Percentiles rank a stretch among this genome's conserved stretches.
These are phyloP conservation scores for Coniosporium apollinis DNA, from an alignment of 495 filamentous ascomycete species.

Conservation along the genomic window DNA sequence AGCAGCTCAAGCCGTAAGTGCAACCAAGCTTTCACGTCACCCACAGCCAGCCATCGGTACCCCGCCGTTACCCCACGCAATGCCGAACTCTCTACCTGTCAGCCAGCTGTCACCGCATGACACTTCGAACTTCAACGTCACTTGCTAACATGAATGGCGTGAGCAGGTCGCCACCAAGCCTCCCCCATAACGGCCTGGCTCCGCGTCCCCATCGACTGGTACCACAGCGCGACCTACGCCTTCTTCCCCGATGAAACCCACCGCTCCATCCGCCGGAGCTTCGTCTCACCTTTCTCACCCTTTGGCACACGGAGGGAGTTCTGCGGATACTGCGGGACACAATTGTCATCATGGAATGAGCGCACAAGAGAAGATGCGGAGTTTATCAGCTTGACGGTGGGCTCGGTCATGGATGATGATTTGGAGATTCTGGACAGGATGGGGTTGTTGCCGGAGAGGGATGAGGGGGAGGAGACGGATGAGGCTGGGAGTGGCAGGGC, in stretches of 20 bases:
- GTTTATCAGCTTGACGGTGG: constrained; percentile 58
- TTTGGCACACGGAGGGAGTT: constrained; percentile 51
- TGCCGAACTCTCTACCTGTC: background rate
- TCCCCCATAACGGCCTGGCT: constrained; percentile 62
- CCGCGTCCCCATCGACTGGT: constrained; percentile 62
- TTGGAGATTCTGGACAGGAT: constrained; percentile 51
- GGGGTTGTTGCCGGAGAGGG: constrained; percentile 38
- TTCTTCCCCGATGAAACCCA: constrained; percentile 67
- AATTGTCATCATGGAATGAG: constrained; percentile 66
- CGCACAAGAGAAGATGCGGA: constrained; percentile 47
- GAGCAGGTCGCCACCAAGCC: constrained; percentile 47
- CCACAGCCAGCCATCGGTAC: background rate
- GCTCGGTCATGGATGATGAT: constrained; percentile 48
- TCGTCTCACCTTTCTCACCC: constrained; percentile 36
- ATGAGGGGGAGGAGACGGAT: constrained; percentile 23
- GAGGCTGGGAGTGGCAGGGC: constrained; percentile 14
- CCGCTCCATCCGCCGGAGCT: constrained; percentile 50
- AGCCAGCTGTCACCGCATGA: background rate
- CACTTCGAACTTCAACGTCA: background rate
- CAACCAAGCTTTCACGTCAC: constrained; percentile 1
- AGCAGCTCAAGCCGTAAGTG: constrained; percentile 46
- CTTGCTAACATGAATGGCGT: too few species aligned
- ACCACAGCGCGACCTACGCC: constrained; percentile 50
- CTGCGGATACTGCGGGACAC: constrained; percentile 81
- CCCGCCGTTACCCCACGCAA: background rate